These are phyloP conservation scores for Fusarium poae DNA, from an alignment of 2,329 filamentous ascomycete genomes.

Conservation along the genomic window DNA sequence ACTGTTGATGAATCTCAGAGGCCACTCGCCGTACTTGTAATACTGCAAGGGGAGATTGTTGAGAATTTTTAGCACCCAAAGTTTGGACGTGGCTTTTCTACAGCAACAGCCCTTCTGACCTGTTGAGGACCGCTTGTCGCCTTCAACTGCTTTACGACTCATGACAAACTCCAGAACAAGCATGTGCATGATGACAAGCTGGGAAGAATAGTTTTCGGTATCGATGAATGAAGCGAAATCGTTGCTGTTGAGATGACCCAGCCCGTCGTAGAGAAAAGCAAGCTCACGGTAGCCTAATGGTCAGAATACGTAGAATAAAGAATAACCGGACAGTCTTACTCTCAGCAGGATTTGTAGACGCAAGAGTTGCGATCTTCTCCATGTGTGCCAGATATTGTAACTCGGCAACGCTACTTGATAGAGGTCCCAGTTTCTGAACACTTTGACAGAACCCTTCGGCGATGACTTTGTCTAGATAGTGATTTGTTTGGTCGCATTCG, in stretches of 20 bases:
- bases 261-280: slow-evolving; percentile 48
- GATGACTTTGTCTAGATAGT: slow-evolving; percentile 35
- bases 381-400: slow-evolving; percentile 50
- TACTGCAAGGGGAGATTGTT: slow-evolving; percentile 51
- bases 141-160: slow-evolving; percentile 39
- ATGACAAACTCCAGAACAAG: slow-evolving; percentile 52
- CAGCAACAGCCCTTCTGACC: slow-evolving; percentile 36
- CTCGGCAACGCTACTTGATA: slow-evolving; percentile 52
- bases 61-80: slow-evolving; percentile 57
- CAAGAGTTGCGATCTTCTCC: slow-evolving; percentile 48
- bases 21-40: slow-evolving; percentile 53
- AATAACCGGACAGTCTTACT: slow-evolving; percentile 41
- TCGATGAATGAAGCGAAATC: slow-evolving; percentile 53
- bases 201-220: slow-evolving; percentile 50
- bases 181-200: slow-evolving; percentile 56
- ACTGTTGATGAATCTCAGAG: slow-evolving; percentile 43
- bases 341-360: slow-evolving; percentile 46
- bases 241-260: slow-evolving; percentile 47
- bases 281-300: slow-evolving; percentile 45
- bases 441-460: slow-evolving; percentile 50
- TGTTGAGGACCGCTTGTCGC: slow-evolving; percentile 1
- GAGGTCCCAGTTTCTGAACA: slow-evolving; percentile 46
- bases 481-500: slow-evolving; percentile 11
- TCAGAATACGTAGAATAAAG: slow-evolving; percentile 6
- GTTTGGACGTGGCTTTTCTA: slow-evolving; percentile 50